phyloP scores from a whole-genome alignment of 2,329 filamentous ascomycete genomes.

The Pseudogymnoascus sp. region DNA sequence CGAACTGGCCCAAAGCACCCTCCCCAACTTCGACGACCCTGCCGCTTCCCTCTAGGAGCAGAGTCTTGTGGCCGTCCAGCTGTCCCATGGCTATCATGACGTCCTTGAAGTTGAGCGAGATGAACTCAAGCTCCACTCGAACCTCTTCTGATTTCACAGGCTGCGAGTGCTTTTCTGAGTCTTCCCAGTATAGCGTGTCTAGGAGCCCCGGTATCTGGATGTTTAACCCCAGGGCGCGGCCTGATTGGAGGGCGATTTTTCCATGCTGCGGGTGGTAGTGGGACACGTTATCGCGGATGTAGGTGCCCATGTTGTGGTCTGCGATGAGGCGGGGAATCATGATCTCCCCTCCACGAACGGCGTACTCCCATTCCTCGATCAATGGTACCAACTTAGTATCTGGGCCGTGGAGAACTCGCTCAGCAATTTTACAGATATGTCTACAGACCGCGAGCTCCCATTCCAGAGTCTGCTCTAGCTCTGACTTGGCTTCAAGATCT shows the following conservation, averaged over 20 bases:
- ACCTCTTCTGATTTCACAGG: not conserved
- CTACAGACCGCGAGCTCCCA: too few relatives aligned
- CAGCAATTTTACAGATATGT: conserved; percentile 24
- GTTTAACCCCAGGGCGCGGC: not conserved
- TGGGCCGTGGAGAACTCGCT: conserved; percentile 13
- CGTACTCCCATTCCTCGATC: conserved; percentile 20
- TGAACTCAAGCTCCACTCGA: conserved; percentile 18
- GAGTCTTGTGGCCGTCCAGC: conserved; percentile 15
- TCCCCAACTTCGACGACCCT: conserved; percentile 21
- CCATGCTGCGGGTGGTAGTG: not conserved
- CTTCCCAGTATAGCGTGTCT: conserved; percentile 8
- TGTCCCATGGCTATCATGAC: conserved; percentile 27
- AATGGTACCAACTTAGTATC: not conserved
- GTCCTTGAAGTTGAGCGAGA: conserved; percentile 25
- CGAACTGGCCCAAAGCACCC: conserved; percentile 14
- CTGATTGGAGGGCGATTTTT: not conserved
- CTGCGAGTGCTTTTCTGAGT: not conserved
- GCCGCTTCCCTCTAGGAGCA: conserved; percentile 26
- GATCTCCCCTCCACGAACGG: conserved; percentile 23
- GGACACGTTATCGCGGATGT: not conserved
- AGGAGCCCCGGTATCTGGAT: conserved; percentile 12
- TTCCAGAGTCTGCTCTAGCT: conserved; percentile 16
- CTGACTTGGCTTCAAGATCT: conserved; percentile 18
- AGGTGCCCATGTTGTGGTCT: conserved; percentile 28
- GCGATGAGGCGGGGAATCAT: conserved; percentile 17